Evolutionary conservation across 2,329 filamentous ascomycete species (phyloP).

Genomic region (Cladorrhinum sp.): DNA sequence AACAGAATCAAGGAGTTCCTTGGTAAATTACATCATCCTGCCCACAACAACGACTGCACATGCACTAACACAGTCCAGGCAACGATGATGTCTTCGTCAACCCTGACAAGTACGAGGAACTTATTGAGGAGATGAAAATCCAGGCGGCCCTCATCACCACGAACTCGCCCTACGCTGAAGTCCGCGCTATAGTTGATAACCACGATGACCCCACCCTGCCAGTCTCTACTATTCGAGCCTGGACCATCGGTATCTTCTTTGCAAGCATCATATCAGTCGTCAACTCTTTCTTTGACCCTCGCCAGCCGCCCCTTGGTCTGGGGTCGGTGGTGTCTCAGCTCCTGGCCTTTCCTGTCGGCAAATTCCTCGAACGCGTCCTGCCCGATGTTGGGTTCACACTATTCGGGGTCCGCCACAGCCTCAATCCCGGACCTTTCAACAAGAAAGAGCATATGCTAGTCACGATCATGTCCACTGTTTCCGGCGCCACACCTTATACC

Average conservation of each 20-base stretch:
- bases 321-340: slow-evolving; percentile 56
- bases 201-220: slow-evolving; percentile 50
- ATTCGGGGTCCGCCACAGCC: slow-evolving; percentile 45
- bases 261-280: slow-evolving; percentile 47
- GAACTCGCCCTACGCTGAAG: slow-evolving; percentile 57
- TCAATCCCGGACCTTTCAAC: slow-evolving; percentile 57
- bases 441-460: slow-evolving; percentile 61
- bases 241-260: slow-evolving; percentile 52
- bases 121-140: slow-evolving; percentile 54
- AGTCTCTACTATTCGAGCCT: slow-evolving; percentile 54
- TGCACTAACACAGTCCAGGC: slow-evolving; percentile 25
- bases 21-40: slow-evolving; percentile 6
- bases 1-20: slow-evolving; percentile 23
- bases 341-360: slow-evolving; percentile 54
- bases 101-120: slow-evolving; percentile 45
- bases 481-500: slow-evolving; percentile 47
- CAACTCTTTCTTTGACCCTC: slow-evolving; percentile 59
- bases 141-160: slow-evolving; percentile 53
- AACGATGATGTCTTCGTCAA: slow-evolving; percentile 44
- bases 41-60: not conserved
- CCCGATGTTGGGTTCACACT: slow-evolving; percentile 50
- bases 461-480: slow-evolving; percentile 60
- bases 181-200: slow-evolving; percentile 55
- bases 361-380: slow-evolving; percentile 47
- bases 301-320: slow-evolving; percentile 53